Evolutionary conservation across 2,329 filamentous ascomycete genomes (phyloP), one percentile per base, ranked within the genome.

Genomic region (Parastagonospora nodorum): DNA sequence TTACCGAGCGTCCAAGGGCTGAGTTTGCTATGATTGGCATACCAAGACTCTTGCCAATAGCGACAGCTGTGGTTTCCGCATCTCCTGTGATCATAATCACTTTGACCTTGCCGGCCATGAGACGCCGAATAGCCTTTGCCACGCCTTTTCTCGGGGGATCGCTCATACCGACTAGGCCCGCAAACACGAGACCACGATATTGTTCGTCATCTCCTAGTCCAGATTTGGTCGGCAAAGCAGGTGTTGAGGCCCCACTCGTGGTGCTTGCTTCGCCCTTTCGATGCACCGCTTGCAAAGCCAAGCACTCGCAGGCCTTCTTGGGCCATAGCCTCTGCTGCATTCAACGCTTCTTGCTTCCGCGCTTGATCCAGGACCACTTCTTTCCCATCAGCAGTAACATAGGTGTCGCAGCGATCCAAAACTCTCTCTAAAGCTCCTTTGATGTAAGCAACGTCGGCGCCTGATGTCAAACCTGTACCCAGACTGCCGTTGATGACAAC

Each of bases 41-140:
- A 35, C 94, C 94, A n/a, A 99, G 82, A 68, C 96, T 93, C 74
- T 84, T 90, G 28, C 90, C 94, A 69, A 99, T 97, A 0, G 94
- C 94, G 39, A 97, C 81, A 2, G 94, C 94, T 2, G 94, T 99
- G 1, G 91, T 91, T 72, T 97, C 92, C 12, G 94, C 91, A 73
- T 99, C 94, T 51, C 94, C 94, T 8, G 94, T 99, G 61, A 99
- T 97, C 94, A 99, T 99, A 63, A 99, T 95, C 41, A 99, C 90
- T 73, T 92, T 94, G 56, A 99, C 94, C 33, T 93, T 93, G 46
- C 94, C 94, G 42, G 91, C 86, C 88, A 97, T 93, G 48, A 99
- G 79, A 55, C 89, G 88, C 61, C 90, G 84, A 61, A 99, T 97
- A 5, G 93, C 92, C 57, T 88, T 87, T 60, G 91, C 89, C 8